Conservation (phyloP, 202 grass and related monocot species). For the Brachypodium distachyon region DNA sequence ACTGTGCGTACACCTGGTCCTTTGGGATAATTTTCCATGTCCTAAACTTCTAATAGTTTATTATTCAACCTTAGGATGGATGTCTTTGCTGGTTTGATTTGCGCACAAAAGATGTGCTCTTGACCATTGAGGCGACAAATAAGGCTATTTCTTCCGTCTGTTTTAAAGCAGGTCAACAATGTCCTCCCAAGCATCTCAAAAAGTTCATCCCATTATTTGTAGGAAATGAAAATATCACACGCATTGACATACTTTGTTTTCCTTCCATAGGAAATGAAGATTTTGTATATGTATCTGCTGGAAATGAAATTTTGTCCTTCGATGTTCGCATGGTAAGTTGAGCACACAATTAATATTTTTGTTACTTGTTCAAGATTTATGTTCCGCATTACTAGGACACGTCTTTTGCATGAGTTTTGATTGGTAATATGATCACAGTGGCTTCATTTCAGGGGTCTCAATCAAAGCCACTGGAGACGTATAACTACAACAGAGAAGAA, state of each 20-base stretch:
- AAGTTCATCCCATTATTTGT: neutral
- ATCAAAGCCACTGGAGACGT: slow-evolving; percentile 68
- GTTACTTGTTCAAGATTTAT: neutral
- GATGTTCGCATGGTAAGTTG: slow-evolving; percentile 68
- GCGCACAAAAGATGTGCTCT: slow-evolving; percentile 59
- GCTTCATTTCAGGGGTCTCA: slow-evolving; percentile 60
- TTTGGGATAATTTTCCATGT: neutral
- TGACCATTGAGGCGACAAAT: slow-evolving; percentile 50
- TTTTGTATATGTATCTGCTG: slow-evolving; percentile 59
- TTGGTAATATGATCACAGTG: slow-evolving; percentile 10
- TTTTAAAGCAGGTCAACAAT: slow-evolving; percentile 69
- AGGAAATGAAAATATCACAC: neutral
- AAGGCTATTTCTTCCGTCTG: slow-evolving; percentile 71
- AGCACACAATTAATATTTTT: neutral
- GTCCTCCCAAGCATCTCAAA: slow-evolving; percentile 2
- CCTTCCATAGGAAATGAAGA: slow-evolving; percentile 72
- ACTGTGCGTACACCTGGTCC: too few species aligned
- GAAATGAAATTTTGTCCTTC: slow-evolving; percentile 64
- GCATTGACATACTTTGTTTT: neutral
- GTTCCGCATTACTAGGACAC: neutral
- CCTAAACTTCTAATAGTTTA: neutral
- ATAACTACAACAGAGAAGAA: slow-evolving; percentile 95
- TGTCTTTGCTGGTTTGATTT: slow-evolving; percentile 91
- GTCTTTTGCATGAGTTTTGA: neutral
- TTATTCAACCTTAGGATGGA: slow-evolving; percentile 55